These are phyloP conservation scores for Fusarium sterilihyphosum DNA, from an alignment of 2,329 filamentous ascomycete genomes.

Conservation along the genomic window DNA sequence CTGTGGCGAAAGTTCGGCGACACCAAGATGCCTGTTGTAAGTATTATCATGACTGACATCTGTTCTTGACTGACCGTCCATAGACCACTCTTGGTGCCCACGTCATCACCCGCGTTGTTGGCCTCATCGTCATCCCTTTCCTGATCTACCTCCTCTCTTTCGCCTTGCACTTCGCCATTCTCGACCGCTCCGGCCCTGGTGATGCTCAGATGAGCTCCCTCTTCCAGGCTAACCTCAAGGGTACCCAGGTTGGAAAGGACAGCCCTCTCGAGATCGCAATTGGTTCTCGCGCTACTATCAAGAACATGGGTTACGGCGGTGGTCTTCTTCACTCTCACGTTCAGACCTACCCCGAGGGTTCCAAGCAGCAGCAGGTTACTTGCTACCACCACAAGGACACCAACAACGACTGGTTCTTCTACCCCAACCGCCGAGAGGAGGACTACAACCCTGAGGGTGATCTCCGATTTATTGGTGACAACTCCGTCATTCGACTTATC, in stretches of 20 bases:
- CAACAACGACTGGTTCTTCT: slow-evolving; percentile 99
- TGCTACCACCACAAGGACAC: slow-evolving; percentile 99
- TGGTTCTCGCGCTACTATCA: slow-evolving; percentile 90
- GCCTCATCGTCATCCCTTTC: slow-evolving; percentile 88
- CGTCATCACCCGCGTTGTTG: slow-evolving; percentile 80
- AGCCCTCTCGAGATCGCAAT: slow-evolving; percentile 92
- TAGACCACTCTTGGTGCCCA: slow-evolving; percentile 77
- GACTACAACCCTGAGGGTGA: slow-evolving; percentile 76
- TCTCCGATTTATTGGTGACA: slow-evolving; percentile 80
- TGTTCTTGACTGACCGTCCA: slow-evolving; percentile 7
- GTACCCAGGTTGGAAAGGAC: slow-evolving; percentile 92
- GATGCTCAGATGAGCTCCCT: slow-evolving; percentile 99
- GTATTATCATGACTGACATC: slow-evolving; percentile 37
- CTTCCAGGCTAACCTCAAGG: slow-evolving; percentile 95
- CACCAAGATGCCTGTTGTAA: slow-evolving; percentile 85
- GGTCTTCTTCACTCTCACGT: slow-evolving; percentile 96
- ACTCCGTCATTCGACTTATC: slow-evolving; percentile 83
- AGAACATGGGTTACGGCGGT: slow-evolving; percentile 99
- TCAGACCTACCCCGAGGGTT: slow-evolving; percentile 95
- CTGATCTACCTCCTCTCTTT: slow-evolving; percentile 97
- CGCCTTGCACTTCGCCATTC: slow-evolving; percentile 90
- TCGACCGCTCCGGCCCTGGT: slow-evolving; percentile 92
- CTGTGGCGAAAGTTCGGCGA: slow-evolving; percentile 99
- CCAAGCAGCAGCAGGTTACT: slow-evolving; percentile 93
- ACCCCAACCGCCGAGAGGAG: slow-evolving; percentile 83